Evolutionary conservation across 208 protist genomes (phyloP).

Genomic region (Angomonas desouzai): DNA sequence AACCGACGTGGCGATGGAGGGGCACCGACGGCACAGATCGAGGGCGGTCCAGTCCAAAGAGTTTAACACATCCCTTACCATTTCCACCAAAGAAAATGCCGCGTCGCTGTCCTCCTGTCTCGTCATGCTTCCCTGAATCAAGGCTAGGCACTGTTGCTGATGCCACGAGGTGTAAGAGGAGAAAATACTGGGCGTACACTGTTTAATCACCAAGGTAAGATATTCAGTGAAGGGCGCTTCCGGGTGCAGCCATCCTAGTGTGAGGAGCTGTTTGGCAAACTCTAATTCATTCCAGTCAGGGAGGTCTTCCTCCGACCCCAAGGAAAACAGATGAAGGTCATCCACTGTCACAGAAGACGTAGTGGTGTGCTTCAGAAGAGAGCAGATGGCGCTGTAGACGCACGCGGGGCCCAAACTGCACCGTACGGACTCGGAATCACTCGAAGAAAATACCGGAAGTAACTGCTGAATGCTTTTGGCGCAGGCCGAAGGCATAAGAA

Average conservation of each 20-base stretch:
- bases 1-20: not conserved
- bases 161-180: not conserved
- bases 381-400: not conserved
- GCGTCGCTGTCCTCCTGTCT: not conserved
- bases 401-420: not conserved
- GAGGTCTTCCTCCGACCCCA: not conserved
- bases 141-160: not conserved
- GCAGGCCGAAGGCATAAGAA: not conserved
- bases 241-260: not conserved
- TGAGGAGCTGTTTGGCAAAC: not conserved
- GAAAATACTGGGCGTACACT: not conserved
- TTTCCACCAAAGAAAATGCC: not conserved
- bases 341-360: not conserved
- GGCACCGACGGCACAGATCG: not conserved
- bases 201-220: not conserved
- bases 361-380: not conserved
- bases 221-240: not conserved
- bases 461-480: not conserved
- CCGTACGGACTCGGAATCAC: not conserved
- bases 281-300: not conserved
- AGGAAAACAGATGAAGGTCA: not conserved
- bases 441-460: not conserved
- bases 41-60: not conserved
- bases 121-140: not conserved
- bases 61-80: not conserved